A percentile compares a stretch with the other conserved stretches of the same genome.
These are phyloP conservation scores for Leccinum boreale DNA, from an alignment of 768 basidiomycete genomes.

Conservation along the genomic window DNA sequence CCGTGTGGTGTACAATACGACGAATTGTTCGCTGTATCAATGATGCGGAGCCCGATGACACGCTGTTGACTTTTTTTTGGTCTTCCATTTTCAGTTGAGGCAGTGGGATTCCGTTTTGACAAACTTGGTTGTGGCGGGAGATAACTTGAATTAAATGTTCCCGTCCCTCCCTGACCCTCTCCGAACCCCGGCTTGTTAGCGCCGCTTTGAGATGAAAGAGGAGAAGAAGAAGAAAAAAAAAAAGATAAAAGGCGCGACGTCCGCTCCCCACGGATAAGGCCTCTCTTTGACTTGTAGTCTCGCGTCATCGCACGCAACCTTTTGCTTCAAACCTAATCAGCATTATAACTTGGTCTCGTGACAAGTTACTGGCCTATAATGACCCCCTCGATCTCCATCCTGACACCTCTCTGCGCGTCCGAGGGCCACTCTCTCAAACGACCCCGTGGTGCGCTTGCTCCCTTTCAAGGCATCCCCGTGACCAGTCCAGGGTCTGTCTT, in stretches of 20 bases:
- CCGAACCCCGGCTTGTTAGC: neutral
- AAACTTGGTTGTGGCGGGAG: neutral
- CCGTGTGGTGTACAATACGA: neutral
- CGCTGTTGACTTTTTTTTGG: neutral
- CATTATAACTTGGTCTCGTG: neutral
- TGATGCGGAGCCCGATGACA: neutral
- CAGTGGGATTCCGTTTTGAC: neutral
- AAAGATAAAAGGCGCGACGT: neutral
- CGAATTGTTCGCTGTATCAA: neutral
- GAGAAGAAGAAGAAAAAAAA: neutral
- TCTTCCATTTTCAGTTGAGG: neutral
- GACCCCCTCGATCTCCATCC: slow-evolving; percentile 5
- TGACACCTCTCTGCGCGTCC: neutral
- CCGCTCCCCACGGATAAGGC: slow-evolving; percentile 1
- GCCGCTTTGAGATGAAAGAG: slow-evolving; percentile 3
- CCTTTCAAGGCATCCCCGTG: neutral
- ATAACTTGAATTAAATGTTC: neutral
- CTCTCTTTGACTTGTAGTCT: neutral
- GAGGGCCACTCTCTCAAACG: slow-evolving; percentile 3
- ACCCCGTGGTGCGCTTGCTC: neutral
- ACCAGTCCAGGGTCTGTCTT: neutral
- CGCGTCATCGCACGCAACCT: neutral
- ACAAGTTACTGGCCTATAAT: slow-evolving; percentile 2
- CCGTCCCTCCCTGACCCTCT: slow-evolving; percentile 1
- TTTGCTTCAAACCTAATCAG: neutral